These are phyloP conservation scores for Quercus lobata DNA, from an alignment of 331 rosid genomes.

Conservation along the genomic window DNA sequence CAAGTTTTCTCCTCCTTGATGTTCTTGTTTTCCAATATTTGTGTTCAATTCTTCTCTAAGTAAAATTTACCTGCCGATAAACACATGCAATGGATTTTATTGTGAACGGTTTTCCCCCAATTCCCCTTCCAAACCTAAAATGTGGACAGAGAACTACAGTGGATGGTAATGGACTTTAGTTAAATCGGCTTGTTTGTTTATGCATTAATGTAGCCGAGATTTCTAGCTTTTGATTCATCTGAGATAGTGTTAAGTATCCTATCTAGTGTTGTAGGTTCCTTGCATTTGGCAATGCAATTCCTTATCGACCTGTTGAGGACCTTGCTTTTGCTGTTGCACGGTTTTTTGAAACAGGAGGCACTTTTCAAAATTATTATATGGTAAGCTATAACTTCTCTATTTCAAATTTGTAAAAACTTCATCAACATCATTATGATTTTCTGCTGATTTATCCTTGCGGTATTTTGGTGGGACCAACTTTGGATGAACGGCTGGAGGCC, in stretches of 20 bases:
- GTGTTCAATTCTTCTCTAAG: background rate
- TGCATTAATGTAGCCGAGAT: background rate
- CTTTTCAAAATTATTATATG: slow-evolving; percentile 26
- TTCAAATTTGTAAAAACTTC: background rate
- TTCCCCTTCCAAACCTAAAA: slow-evolving; percentile 32
- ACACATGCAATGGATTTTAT: slow-evolving; percentile 46
- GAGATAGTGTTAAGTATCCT: background rate
- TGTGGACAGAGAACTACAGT: slow-evolving; percentile 47
- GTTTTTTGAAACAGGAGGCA: slow-evolving; percentile 21
- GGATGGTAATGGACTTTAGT: slow-evolving; percentile 31
- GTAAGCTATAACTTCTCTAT: background rate
- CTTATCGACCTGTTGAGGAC: slow-evolving; percentile 23
- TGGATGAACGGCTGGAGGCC: slow-evolving; percentile 29
- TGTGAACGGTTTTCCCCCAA: slow-evolving; percentile 35
- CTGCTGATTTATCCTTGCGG: slow-evolving; percentile 1
- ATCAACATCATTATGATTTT: background rate
- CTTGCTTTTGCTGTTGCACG: slow-evolving; percentile 27
- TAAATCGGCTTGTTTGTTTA: background rate
- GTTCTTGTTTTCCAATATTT: too few species aligned
- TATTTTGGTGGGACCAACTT: slow-evolving; percentile 29
- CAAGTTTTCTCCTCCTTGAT: too few species aligned
- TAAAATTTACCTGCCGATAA: slow-evolving; percentile 25
- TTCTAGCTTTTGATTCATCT: background rate
- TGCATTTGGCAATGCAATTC: slow-evolving; percentile 19
- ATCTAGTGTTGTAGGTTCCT: slow-evolving; percentile 6